These are phyloP conservation scores for Bipolaris victoriae DNA, from an alignment of 2,329 filamentous ascomycete genomes.

Conservation along the genomic window DNA sequence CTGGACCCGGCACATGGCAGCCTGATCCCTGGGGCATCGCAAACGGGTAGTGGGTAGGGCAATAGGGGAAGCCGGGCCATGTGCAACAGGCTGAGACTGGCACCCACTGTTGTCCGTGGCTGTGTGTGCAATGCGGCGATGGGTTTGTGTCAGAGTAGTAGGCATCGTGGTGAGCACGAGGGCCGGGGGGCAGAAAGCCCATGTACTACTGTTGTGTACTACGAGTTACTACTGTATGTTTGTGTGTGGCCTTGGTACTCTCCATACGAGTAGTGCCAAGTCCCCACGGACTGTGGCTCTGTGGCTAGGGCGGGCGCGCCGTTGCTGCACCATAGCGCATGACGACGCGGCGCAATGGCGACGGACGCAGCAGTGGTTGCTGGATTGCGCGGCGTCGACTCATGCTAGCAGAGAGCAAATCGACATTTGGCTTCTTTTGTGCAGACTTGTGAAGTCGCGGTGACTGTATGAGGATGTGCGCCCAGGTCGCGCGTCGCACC, in stretches of 20 bases:
- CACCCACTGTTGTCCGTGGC: constrained; percentile 12
- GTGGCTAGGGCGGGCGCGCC: constrained; percentile 9
- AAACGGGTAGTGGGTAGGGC: neutral
- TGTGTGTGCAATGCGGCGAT: constrained; percentile 18
- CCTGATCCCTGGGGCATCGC: constrained; percentile 2
- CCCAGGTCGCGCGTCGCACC: constrained; percentile 12
- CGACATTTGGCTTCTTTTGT: constrained; percentile 13
- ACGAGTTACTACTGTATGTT: no score
- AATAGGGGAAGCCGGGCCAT: constrained; percentile 1
- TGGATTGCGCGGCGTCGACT: constrained; percentile 12
- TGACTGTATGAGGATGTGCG: neutral
- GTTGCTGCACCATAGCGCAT: constrained; percentile 3
- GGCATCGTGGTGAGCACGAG: no score
- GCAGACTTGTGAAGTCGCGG: constrained; percentile 20
- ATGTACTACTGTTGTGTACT: no score
- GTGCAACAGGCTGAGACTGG: constrained; percentile 7
- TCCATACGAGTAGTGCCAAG: no score
- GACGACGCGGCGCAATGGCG: neutral
- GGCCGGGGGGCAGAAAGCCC: no score
- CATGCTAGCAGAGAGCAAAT: constrained; percentile 14
- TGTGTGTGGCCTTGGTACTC: no score
- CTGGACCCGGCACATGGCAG: constrained; percentile 2
- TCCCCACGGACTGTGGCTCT: neutral
- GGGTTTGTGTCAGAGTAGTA: neutral
- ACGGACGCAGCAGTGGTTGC: neutral